Base-by-base conservation (phyloP, 2,329 filamentous ascomycete species). In the Pseudocercospora musae region DNA sequence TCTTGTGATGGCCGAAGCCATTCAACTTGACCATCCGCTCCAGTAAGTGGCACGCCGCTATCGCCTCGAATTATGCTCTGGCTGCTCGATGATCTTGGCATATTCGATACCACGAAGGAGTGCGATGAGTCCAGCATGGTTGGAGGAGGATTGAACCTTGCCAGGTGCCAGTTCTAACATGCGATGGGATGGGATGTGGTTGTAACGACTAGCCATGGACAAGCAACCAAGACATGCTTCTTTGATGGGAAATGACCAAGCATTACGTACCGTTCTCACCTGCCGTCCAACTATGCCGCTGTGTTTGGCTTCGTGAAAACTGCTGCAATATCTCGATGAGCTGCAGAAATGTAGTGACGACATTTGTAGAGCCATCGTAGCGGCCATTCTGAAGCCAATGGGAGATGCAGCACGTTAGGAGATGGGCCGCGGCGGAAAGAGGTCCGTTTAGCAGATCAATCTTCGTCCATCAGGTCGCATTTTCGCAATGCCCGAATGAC, bases 121-220 rank as follows among this genome's bases (percentile, higher is more conserved):
- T 50, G 57, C 18, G 52, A 62, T 23, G 57, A 56, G 44, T 62
- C 52, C 25, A 59, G 58, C 57, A 62, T 59, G 50, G n/a, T 46
- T 18, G 21, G 10, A 40, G 10, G 20, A 29, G 7, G 15, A 18
- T 21, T 29, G 21, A 15, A 23, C 11, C 23, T 50, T 50, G 20
- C 5, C 23, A 27, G 20, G 18, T 25, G 2, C 13, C 46, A 15
- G 8, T 1, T 27, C 20, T 4, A 50, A 23, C 11, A n/a, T 1
- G 18, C 21, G 10, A n/a, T 29, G 48, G 1, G 48, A 29, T 0
- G 18, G 49, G 9, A 48, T 10, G 7, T 18, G 33, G 13, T 20
- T 10, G 27, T 23, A 60, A 18, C 7, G 37, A 18, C n/a, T n/a
- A 40, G 31, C 31, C 15, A 33, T 33, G 11, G 31, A 33, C 31